Evolutionary conservation across 352 stramenopile genomes (phyloP), one percentile per base, ranked within the genome.

Genomic region (Peronosclerospora sorghi): DNA sequence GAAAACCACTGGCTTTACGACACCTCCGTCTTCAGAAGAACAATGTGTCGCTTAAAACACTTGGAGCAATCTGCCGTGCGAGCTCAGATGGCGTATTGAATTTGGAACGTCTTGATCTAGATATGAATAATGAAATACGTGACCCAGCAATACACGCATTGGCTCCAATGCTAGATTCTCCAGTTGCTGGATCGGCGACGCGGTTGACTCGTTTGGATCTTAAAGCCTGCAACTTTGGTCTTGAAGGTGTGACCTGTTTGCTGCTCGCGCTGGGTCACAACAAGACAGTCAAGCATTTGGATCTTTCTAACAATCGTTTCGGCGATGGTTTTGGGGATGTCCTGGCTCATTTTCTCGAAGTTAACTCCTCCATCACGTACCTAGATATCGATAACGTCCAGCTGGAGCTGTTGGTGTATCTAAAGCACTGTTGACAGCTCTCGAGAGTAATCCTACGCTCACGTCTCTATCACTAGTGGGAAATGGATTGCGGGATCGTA

Each of bases 281-380:
- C 51, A 54, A 51, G 19, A 73, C 62, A 9, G 32, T 90, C 15
- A 68, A 30, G 14, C 56, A 77, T 42, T 55, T 90, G 18, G 68
- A 87, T 43, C 26, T 90, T 23, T 73, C 73, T 27, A 64, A 85
- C 34, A 86, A 88, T 39, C 86, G 85, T 45, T 65, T 86, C 19
- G 73, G 73, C 8, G 65, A 53, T 26, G 56, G 52, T 13, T 72
- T 88, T 48, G 75, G 75, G 8, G 75, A 87, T 36, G 45, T 86
- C 1, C 54, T 91, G 12, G 75, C 65, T 5, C 58, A 73, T 13
- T 85, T 86, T 26, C 29, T 91, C 20, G 19, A 61, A 23, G 64
- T 58, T 5, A 91, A 91, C 32, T 27, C 57, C 14, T 65, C 56
- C 0, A 37, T 91, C 8, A 51, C 60, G 20, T 48, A 54, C 32